phyloP scores from a whole-genome alignment of 352 stramenopile genomes.

The Pythium dissotocum region DNA sequence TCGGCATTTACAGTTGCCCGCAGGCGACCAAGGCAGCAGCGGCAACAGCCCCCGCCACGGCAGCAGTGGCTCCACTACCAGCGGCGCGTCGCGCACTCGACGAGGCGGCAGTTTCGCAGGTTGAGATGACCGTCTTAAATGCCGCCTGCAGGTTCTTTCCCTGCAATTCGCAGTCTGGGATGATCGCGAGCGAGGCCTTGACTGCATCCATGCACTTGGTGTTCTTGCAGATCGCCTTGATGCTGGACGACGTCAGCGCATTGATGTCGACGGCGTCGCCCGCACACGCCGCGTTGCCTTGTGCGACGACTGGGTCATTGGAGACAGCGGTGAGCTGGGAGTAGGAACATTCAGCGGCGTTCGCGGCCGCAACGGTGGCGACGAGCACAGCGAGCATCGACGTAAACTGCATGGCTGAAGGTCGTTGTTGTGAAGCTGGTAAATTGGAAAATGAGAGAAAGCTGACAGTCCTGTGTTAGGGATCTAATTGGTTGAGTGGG shows the following conservation, averaged over 20 bases:
- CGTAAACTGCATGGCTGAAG: not conserved
- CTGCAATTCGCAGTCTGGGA: not conserved
- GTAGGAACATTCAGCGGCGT: slow-evolving; percentile 12
- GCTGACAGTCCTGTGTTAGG: too few species aligned
- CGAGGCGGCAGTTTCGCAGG: not conserved
- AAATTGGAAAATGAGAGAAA: slow-evolving; percentile 1
- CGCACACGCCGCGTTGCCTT: not conserved
- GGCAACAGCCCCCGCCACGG: too few species aligned
- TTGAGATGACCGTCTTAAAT: not conserved
- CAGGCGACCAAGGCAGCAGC: not conserved
- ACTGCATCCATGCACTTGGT: not conserved
- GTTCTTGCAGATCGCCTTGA: not conserved
- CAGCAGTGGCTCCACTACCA: not conserved
- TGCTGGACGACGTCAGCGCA: not conserved
- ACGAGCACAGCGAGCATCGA: not conserved
- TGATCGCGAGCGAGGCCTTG: not conserved
- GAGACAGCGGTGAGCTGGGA: not conserved
- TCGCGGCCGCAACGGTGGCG: not conserved
- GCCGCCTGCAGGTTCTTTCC: not conserved
- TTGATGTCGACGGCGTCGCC: not conserved
- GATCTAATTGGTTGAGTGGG: too few species aligned
- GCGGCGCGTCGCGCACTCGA: not conserved
- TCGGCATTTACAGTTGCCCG: not conserved
- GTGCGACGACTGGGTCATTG: not conserved
- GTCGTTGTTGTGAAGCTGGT: not conserved